A percentile compares a stretch with the other conserved stretches of the same genome.
These are phyloP conservation scores for Kodamaea neixiangensis DNA, from an alignment of 805 yeast genomes.

Conservation along the genomic window DNA sequence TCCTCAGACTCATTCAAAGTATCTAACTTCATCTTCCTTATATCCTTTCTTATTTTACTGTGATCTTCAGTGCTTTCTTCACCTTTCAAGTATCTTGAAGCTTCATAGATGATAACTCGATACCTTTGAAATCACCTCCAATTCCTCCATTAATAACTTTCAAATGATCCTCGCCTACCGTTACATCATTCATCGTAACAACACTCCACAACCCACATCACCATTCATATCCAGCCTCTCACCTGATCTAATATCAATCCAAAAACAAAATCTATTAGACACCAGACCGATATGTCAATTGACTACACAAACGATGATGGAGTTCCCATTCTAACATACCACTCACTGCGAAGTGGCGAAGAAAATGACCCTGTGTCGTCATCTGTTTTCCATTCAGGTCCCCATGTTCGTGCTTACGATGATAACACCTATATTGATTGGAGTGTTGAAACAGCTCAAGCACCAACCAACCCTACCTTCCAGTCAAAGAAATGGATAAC, in stretches of 20 bases:
- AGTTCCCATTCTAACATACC: constrained; percentile 7
- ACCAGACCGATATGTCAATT: neutral
- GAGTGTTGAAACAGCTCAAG: constrained; percentile 44
- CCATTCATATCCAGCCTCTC: neutral
- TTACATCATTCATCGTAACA: no score
- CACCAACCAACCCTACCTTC: constrained; percentile 16
- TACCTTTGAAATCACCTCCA: no score
- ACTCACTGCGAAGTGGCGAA: neutral
- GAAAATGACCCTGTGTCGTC: neutral
- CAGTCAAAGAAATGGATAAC: constrained; percentile 48
- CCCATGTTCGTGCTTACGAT: neutral
- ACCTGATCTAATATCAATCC: neutral
- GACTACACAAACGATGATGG: neutral
- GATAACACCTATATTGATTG: constrained; percentile 48
- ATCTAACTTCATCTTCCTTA: no score
- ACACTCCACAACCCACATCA: no score
- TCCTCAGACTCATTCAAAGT: no score
- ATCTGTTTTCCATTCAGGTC: neutral
- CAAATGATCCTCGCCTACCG: no score
- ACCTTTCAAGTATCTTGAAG: no score
- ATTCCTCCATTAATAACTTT: no score
- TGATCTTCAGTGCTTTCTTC: no score
- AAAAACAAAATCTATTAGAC: neutral
- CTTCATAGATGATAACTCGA: no score
- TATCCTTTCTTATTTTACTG: no score